Percentiles rank a stretch among this genome's conserved stretches.
phyloP scores from a whole-genome alignment of 148 eudicot genomes.

The Silene latifolia region DNA sequence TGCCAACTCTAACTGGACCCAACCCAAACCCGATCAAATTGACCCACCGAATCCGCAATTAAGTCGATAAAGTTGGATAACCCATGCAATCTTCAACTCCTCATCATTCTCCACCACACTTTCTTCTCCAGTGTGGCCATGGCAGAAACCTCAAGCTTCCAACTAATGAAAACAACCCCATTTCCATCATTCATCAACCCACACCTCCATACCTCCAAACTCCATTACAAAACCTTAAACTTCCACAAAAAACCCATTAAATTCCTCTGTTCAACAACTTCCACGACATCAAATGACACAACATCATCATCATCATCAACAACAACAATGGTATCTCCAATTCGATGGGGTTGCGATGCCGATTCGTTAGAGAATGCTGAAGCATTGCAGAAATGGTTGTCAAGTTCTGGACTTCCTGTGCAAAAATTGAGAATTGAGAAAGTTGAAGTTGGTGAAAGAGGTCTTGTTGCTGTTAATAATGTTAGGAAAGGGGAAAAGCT shows the following conservation, averaged over 20 bases:
- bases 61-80: neutral
- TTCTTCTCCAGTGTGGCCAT: constrained; percentile 22
- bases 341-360: constrained; percentile 83
- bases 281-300: neutral
- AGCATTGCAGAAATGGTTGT: constrained; percentile 68
- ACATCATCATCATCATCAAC: neutral
- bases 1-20: too few species aligned
- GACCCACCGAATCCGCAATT: too few species aligned
- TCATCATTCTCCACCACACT: neutral
- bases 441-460: constrained; percentile 90
- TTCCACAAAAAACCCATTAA: constrained; percentile 32
- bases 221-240: neutral
- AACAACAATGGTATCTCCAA: neutral
- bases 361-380: constrained; percentile 77
- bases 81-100: neutral
- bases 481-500: constrained; percentile 79
- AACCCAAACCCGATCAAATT: too few species aligned
- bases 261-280: constrained; percentile 27
- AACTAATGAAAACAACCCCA: constrained; percentile 25
- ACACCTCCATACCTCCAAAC: neutral
- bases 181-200: constrained; percentile 32
- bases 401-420: constrained; percentile 56
- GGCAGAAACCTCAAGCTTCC: constrained; percentile 46
- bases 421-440: constrained; percentile 81
- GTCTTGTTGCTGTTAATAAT: constrained; percentile 79